phyloP scores from a whole-genome alignment of 2,329 filamentous ascomycete genomes.

The Aureobasidium sp. region DNA sequence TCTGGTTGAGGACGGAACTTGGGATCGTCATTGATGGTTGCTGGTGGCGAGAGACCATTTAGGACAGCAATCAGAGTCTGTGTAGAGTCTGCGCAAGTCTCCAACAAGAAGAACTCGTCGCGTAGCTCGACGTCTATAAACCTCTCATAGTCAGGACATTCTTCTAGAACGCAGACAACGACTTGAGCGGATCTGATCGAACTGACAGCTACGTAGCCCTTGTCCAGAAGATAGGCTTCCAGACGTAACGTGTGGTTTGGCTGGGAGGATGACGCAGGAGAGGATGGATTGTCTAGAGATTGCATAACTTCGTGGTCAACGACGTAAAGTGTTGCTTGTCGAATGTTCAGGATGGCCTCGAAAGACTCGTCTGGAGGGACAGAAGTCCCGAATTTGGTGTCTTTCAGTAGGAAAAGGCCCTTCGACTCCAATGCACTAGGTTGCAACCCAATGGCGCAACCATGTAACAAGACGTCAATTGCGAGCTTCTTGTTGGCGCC shows the following conservation, averaged over 20 bases:
- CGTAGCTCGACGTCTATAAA: conserved; percentile 72
- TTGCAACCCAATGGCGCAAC: conserved; percentile 79
- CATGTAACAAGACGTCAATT: conserved; percentile 67
- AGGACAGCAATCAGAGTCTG: conserved; percentile 79
- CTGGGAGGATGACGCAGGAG: background rate
- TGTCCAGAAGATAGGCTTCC: conserved; percentile 45
- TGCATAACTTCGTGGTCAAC: conserved; percentile 58
- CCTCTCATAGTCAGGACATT: conserved; percentile 53
- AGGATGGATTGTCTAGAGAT: background rate
- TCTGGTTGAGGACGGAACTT: conserved; percentile 77
- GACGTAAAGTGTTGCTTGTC: conserved; percentile 74
- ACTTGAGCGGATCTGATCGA: conserved; percentile 77
- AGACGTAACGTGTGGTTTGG: conserved; percentile 23
- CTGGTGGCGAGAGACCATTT: conserved; percentile 75
- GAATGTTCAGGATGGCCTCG: conserved; percentile 59
- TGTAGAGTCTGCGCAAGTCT: conserved; percentile 94
- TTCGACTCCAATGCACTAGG: conserved; percentile 71
- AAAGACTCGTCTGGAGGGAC: conserved; percentile 61
- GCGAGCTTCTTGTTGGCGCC: conserved; percentile 40
- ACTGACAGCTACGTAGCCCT: conserved; percentile 79
- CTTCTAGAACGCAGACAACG: conserved; percentile 52
- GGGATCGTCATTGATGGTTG: conserved; percentile 69
- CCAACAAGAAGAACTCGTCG: conserved; percentile 81
- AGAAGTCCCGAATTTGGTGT: conserved; percentile 63
- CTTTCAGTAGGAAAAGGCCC: conserved; percentile 68